A percentile compares a stretch with the other conserved stretches of the same genome.
phyloP scores from a whole-genome alignment of 257 asterid genomes.

The Forsythia suspensa region DNA sequence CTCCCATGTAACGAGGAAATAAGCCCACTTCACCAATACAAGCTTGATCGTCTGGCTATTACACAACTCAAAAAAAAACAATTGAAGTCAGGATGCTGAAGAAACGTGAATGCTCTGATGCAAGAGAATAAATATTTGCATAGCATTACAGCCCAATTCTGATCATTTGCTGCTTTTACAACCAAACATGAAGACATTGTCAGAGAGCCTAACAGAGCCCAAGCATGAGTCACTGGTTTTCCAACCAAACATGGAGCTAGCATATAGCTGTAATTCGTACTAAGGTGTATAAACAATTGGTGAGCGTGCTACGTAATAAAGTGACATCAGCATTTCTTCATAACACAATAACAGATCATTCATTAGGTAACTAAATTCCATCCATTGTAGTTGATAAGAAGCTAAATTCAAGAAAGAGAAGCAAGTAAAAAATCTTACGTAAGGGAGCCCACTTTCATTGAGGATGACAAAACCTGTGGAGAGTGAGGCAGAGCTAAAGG shows the following conservation, averaged over 20 bases:
- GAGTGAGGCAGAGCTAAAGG: conserved; percentile 82
- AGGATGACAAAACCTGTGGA: conserved; percentile 70
- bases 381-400: not conserved
- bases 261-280: not conserved
- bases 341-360: not conserved
- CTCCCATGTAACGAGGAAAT: conserved; percentile 75
- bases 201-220: not conserved
- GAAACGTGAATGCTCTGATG: not conserved
- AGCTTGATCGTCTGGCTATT: conserved; percentile 74
- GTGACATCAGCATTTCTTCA: not conserved
- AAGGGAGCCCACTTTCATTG: conserved; percentile 68
- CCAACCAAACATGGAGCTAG: not conserved
- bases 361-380: not conserved
- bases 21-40: conserved; percentile 89
- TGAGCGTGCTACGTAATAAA: not conserved
- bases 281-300: too few relatives aligned
- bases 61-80: conserved; percentile 12
- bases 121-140: not conserved
- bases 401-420: not conserved
- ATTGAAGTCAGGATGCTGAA: not conserved
- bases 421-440: conserved; percentile 44
- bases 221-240: not conserved
- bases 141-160: not conserved
- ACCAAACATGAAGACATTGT: not conserved
- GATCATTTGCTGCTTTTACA: not conserved